These are phyloP conservation scores for Metroxylon sagu DNA, from an alignment of 176 grass and related monocot genomes.

Conservation along the genomic window DNA sequence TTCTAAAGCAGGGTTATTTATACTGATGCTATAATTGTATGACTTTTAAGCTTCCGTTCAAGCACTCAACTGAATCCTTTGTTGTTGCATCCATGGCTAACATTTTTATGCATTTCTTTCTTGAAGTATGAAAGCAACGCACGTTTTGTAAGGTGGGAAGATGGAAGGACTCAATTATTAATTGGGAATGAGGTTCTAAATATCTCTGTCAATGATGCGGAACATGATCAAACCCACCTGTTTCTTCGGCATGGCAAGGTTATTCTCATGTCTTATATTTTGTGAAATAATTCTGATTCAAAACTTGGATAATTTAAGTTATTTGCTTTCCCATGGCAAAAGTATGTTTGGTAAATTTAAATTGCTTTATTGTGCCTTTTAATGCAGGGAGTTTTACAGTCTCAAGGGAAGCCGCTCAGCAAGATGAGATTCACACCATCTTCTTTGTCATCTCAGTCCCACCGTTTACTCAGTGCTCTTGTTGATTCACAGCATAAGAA, in stretches of 20 bases:
- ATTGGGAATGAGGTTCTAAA: constrained; percentile 99
- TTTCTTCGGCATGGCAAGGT: constrained; percentile 86
- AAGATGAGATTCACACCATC: constrained; percentile 99
- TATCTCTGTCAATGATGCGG: constrained; percentile 80
- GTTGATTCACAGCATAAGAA: constrained; percentile 97
- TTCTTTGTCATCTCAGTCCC: constrained; percentile 87
- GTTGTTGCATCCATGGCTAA: too few species aligned
- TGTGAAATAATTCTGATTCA: background rate
- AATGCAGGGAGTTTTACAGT: constrained; percentile 86
- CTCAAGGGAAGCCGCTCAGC: constrained; percentile 78
- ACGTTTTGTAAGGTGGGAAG: constrained; percentile 95
- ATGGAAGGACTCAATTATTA: constrained; percentile 80
- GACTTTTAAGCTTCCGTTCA: too few species aligned
- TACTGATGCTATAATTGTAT: too few species aligned
- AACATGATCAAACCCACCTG: constrained; percentile 86
- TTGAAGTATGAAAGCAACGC: constrained; percentile 89
- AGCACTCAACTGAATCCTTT: too few species aligned
- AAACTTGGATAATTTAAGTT: background rate
- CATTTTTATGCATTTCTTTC: constrained; percentile 19
- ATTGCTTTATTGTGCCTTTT: background rate
- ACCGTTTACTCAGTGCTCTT: constrained; percentile 82
- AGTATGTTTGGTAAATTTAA: too few species aligned
- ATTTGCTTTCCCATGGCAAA: too few species aligned
- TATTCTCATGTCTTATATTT: constrained; percentile 6
- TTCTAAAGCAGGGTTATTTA: too few species aligned